A percentile compares a stretch with the other conserved stretches of the same genome.
Evolutionary conservation across 495 filamentous ascomycete genomes (phyloP).

Genomic region (Lophiotrema nucula): DNA sequence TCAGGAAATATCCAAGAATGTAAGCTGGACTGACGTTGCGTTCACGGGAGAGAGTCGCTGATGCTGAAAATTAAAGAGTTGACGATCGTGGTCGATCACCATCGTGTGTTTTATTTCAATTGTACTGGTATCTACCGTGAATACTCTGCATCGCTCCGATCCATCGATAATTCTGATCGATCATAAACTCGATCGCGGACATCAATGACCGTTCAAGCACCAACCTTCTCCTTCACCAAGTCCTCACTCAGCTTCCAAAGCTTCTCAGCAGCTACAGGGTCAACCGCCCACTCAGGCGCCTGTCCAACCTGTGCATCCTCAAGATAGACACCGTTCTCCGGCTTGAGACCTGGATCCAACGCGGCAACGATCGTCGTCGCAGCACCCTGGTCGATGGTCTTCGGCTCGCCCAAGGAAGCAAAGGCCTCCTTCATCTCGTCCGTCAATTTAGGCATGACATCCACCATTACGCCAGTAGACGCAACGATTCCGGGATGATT

Average conservation of each 20-base stretch:
- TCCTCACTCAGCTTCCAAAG: not conserved
- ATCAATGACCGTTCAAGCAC: too few relatives aligned
- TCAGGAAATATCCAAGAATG: too few relatives aligned
- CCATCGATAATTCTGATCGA: too few relatives aligned
- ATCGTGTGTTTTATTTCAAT: too few relatives aligned
- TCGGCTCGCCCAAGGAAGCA: conserved; percentile 1
- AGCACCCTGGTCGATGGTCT: conserved; percentile 41
- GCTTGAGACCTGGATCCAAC: conserved; percentile 45
- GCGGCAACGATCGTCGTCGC: conserved; percentile 49
- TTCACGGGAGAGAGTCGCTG: too few relatives aligned
- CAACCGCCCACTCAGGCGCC: conserved; percentile 28
- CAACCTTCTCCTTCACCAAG: conserved; percentile 44
- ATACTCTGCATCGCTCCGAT: too few relatives aligned
- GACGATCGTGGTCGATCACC: too few relatives aligned
- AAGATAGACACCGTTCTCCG: conserved; percentile 42
- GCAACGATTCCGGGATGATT: conserved; percentile 46
- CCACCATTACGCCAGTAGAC: conserved; percentile 4
- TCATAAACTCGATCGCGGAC: too few relatives aligned
- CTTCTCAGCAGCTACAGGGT: conserved; percentile 47
- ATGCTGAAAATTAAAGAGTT: too few relatives aligned
- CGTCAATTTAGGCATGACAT: not conserved
- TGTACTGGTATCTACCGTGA: too few relatives aligned
- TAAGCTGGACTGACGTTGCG: too few relatives aligned
- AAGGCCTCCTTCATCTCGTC: too few relatives aligned
- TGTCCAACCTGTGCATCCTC: conserved; percentile 46